Evolutionary conservation across 352 stramenopile genomes (phyloP).

Genomic region (Pythium rishiriense): DNA sequence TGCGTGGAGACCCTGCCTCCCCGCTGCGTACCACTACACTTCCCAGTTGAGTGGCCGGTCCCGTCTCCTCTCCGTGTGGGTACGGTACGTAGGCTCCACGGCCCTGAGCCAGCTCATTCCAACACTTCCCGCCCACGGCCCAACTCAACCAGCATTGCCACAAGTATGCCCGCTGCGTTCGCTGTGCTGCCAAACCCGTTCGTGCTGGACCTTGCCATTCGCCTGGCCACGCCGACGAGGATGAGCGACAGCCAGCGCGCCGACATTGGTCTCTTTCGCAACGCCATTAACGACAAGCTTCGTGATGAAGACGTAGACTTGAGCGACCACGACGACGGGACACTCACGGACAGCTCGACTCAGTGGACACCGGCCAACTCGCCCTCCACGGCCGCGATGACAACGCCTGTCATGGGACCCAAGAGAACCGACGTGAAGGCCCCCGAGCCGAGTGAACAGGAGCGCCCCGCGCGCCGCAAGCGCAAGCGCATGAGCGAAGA

Average conservation of each 20-base stretch:
- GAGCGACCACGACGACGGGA: constrained; percentile 9
- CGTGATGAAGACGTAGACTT: constrained; percentile 19
- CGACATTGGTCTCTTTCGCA: neutral
- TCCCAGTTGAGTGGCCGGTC: neutral
- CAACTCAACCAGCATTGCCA: neutral
- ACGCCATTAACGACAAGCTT: constrained; percentile 13
- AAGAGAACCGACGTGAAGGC: neutral
- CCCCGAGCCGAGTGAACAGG: neutral
- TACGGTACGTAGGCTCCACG: too few relatives aligned
- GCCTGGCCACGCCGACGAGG: neutral
- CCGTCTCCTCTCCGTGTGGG: too few relatives aligned
- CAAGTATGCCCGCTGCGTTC: constrained; percentile 12
- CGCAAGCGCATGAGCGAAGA: constrained; percentile 25
- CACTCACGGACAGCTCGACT: constrained; percentile 2
- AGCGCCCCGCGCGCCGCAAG: constrained; percentile 16
- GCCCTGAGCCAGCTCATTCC: constrained; percentile 14
- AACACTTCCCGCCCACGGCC: neutral
- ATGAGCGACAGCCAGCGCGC: neutral
- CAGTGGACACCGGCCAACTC: neutral
- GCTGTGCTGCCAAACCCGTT: constrained; percentile 5
- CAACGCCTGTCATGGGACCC: neutral
- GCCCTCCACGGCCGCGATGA: neutral
- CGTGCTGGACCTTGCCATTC: neutral
- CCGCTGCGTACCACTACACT: too few relatives aligned
- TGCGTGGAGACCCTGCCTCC: too few relatives aligned